Evolutionary conservation across 148 eudicot genomes (phyloP), one percentile per base, ranked within the genome.

Genomic region (Vaccinium myrtillus): DNA sequence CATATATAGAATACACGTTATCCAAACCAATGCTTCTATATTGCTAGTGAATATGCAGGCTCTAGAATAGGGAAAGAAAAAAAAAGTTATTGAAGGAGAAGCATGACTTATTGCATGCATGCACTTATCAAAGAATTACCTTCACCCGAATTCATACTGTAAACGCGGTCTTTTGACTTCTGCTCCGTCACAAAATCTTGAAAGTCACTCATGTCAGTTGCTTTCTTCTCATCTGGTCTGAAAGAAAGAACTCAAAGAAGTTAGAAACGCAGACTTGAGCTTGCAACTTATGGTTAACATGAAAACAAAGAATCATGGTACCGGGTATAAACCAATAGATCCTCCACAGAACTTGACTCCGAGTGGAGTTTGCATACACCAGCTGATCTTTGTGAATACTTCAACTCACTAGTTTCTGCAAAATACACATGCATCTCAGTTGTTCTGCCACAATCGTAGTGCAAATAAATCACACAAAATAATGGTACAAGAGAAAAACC

Each of bases 151-250:
- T 82, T 71, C 81, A 53, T 83, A 61, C 81, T 70, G 77, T 30
- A 81, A 81, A 61, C 6, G n/a, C 59, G 79, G 50, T 5, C 58
- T 75, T 86, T 84, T 61, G 74, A 67, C 25, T 53, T 80, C 53
- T 83, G 76, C 49, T 74, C 65, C 84, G 19, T n/a, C 78, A 30
- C 53, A 67, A 18, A 49, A 65, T 83, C 81, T 78, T 71, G 81
- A 86, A 83, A 56, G 85, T 53, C 70, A 50, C 76, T 30, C 18
- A 27, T 78, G 81, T 84, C 86, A 43, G 78, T 82, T 19, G 78
- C 83, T 84, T 70, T 85, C 85, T 90, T 87, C 87, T 49, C 75
- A 83, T 76, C 83, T 86, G 39, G 83, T 86, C 98, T 95, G 93
- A 77, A 89, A 86, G 81, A 65, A 87, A 82, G 58, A 79, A 8